phyloP scores from a whole-genome alignment of 768 basidiomycete genomes.

The Cytidiella melzeri region DNA sequence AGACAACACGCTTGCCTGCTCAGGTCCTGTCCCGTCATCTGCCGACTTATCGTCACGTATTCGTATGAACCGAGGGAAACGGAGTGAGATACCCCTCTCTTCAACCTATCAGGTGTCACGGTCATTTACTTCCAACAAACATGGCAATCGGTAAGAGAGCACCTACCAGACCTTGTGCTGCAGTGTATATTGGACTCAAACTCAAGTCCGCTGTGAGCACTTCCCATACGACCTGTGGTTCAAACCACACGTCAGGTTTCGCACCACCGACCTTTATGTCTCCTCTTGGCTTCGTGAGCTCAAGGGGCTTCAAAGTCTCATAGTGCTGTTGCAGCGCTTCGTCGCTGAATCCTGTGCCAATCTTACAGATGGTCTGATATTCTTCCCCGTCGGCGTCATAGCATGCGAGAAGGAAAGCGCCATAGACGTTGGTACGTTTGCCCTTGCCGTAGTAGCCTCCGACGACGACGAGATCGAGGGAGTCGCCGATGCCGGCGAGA shows the following conservation, averaged over 20 bases:
- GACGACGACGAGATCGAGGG: conserved; percentile 94
- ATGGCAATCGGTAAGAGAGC: not conserved
- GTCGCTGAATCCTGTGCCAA: conserved; percentile 97
- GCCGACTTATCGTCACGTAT: conserved; percentile 89
- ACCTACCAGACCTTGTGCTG: conserved; percentile 82
- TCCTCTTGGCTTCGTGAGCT: conserved; percentile 59
- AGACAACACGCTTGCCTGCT: conserved; percentile 55
- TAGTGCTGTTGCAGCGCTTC: conserved; percentile 79
- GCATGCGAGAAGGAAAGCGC: conserved; percentile 95
- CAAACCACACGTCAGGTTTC: conserved; percentile 97
- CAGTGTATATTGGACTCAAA: conserved; percentile 94
- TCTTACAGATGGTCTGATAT: conserved; percentile 97
- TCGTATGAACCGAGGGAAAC: conserved; percentile 93
- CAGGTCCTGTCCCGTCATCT: conserved; percentile 89
- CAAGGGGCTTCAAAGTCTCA: conserved; percentile 75
- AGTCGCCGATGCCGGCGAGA: conserved; percentile 92
- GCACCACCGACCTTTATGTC: conserved; percentile 89
- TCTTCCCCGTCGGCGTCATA: conserved; percentile 93
- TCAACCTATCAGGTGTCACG: conserved; percentile 50
- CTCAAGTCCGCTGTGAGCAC: conserved; percentile 96
- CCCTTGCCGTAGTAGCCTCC: conserved; percentile 98
- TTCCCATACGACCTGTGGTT: conserved; percentile 97
- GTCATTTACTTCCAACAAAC: not conserved
- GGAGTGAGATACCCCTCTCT: conserved; percentile 87
- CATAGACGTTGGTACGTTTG: conserved; percentile 95